phyloP scores from a whole-genome alignment of 2,329 filamentous ascomycete genomes.

The Scytalidium sp. region DNA sequence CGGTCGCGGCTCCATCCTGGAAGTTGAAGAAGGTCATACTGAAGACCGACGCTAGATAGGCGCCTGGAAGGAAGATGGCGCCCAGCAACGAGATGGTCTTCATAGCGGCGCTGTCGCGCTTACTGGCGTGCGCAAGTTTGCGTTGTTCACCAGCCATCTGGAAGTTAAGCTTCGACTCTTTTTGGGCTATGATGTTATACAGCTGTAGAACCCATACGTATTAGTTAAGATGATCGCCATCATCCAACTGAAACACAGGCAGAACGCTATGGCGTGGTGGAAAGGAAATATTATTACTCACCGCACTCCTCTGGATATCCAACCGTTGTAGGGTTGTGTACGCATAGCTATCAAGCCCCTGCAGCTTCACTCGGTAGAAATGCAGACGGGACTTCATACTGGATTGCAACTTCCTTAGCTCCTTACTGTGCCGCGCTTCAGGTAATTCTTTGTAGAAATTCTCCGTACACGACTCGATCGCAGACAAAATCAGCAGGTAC shows the following conservation, averaged over 20 bases:
- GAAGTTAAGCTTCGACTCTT: slow-evolving; percentile 61
- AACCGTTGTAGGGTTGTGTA: slow-evolving; percentile 59
- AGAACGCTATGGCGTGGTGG: no score
- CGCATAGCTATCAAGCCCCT: slow-evolving; percentile 60
- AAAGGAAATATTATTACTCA: slow-evolving; percentile 34
- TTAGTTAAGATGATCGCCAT: neutral
- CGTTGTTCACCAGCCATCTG: slow-evolving; percentile 47
- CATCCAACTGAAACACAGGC: neutral
- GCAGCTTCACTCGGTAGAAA: slow-evolving; percentile 59
- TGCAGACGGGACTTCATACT: slow-evolving; percentile 53
- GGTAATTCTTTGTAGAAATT: slow-evolving; percentile 11
- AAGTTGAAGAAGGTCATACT: slow-evolving; percentile 68
- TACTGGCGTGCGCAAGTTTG: slow-evolving; percentile 34
- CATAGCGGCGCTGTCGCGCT: slow-evolving; percentile 50
- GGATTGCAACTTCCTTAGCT: slow-evolving; percentile 44
- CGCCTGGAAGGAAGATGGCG: slow-evolving; percentile 60
- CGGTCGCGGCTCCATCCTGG: slow-evolving; percentile 22
- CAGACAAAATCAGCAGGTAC: slow-evolving; percentile 51
- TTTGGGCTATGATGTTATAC: slow-evolving; percentile 65
- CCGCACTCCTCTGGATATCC: slow-evolving; percentile 59
- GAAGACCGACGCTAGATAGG: slow-evolving; percentile 60
- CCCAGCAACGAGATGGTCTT: slow-evolving; percentile 63
- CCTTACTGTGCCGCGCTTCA: slow-evolving; percentile 8
- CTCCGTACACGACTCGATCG: slow-evolving; percentile 40
- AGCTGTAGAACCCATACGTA: slow-evolving; percentile 36